A percentile compares a stretch with the other conserved stretches of the same genome.
Conservation (phyloP, 2,329 filamentous ascomycete genomes). For the Pestalotiopsis sp. region DNA sequence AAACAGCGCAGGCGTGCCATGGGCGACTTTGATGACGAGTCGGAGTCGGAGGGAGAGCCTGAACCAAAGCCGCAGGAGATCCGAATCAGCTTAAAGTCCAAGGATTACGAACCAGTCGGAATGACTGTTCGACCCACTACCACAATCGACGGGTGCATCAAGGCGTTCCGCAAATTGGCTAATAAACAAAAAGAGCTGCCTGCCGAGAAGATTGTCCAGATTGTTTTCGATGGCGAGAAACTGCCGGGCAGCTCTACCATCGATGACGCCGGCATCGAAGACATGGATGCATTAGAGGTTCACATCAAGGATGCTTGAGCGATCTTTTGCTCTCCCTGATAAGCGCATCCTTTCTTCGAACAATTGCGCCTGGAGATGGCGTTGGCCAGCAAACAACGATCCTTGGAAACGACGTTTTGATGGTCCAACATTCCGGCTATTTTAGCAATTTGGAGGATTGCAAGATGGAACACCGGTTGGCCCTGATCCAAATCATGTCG, state of each 20-base stretch:
- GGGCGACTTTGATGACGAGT: slow-evolving; percentile 39
- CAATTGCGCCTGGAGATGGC: background rate
- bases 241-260: slow-evolving; percentile 62
- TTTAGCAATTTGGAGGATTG: too few species aligned
- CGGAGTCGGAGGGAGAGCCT: slow-evolving; percentile 1
- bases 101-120: slow-evolving; percentile 48
- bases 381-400: background rate
- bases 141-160: slow-evolving; percentile 61
- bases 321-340: too few species aligned
- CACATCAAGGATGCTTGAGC: slow-evolving; percentile 47
- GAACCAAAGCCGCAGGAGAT: slow-evolving; percentile 37
- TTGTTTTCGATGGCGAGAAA: slow-evolving; percentile 76
- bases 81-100: slow-evolving; percentile 55
- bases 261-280: slow-evolving; percentile 68
- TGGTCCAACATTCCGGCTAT: too few species aligned
- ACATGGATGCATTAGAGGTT: slow-evolving; percentile 76
- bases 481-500: too few species aligned
- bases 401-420: too few species aligned
- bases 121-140: slow-evolving; percentile 56
- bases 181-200: slow-evolving; percentile 48
- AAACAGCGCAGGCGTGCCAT: slow-evolving; percentile 48
- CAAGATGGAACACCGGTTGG: too few species aligned
- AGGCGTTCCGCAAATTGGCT: slow-evolving; percentile 50
- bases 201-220: slow-evolving; percentile 52
- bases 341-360: too few species aligned